These are phyloP conservation scores for Podaxis sp. DNA, from an alignment of 768 basidiomycete species.

Conservation along the genomic window DNA sequence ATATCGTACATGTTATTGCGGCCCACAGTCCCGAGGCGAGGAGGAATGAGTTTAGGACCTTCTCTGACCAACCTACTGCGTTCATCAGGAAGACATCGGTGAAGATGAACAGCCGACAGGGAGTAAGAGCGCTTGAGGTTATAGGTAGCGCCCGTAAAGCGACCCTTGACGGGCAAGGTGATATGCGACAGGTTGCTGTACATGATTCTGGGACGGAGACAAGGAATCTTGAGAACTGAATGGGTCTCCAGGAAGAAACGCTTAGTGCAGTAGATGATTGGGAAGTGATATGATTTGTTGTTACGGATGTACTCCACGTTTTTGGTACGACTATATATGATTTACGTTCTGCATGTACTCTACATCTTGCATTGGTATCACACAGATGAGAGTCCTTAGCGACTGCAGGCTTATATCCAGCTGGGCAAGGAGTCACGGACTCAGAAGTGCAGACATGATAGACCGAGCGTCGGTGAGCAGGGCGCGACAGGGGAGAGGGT, in stretches of 20 bases:
- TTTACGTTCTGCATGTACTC: not conserved
- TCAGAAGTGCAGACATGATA: not conserved
- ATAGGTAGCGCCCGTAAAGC: not conserved
- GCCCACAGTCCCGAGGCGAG: not conserved
- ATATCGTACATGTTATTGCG: slow-evolving; percentile 4
- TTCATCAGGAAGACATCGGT: not conserved
- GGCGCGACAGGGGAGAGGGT: not conserved
- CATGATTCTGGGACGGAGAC: not conserved
- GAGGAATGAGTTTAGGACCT: not conserved
- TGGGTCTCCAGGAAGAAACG: not conserved
- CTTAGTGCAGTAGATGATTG: not conserved
- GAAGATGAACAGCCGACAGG: not conserved
- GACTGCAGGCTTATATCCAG: not conserved
- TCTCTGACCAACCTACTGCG: not conserved
- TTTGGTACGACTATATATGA: not conserved
- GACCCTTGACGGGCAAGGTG: not conserved
- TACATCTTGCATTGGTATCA: not conserved
- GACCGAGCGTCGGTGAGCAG: not conserved
- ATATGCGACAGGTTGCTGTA: not conserved
- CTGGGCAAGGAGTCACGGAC: not conserved
- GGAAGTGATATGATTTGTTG: not conserved
- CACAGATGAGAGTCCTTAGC: not conserved
- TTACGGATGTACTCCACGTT: not conserved
- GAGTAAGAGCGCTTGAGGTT: not conserved
- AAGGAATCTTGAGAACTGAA: not conserved